Percentiles rank a stretch among this genome's conserved stretches.
Conservation (phyloP, 225 moss, liverwort and hornwort genomes). For the Pseudisothecium myosuroides region DNA sequence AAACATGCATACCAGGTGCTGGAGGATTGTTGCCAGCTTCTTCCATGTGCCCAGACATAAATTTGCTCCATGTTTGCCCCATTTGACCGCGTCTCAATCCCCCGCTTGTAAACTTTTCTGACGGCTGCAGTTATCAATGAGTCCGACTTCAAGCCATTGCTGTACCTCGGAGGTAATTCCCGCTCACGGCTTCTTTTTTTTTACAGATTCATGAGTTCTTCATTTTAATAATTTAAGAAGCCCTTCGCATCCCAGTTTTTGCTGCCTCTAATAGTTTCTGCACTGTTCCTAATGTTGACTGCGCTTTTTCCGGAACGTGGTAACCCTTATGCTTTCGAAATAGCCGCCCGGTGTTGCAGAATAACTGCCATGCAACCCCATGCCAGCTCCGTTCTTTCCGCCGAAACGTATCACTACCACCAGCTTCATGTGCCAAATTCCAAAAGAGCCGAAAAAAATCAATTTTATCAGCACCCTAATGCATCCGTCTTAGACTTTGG, state of each 20-base stretch:
- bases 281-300: not conserved
- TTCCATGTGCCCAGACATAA: constrained; percentile 16
- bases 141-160: not conserved
- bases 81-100: constrained; percentile 3
- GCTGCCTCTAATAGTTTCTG: not conserved
- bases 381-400: not conserved
- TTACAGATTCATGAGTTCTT: not conserved
- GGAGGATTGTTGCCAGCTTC: constrained; percentile 11
- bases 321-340: not conserved
- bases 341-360: not conserved
- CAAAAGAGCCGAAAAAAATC: not conserved
- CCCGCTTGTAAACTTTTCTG: not conserved
- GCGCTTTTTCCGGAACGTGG: not conserved
- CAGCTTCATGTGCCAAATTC: not conserved
- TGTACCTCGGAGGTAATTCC: not conserved
- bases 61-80: constrained; percentile 48
- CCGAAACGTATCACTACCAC: not conserved
- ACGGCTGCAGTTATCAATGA: not conserved
- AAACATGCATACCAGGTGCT: constrained; percentile 10
- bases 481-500: not conserved
- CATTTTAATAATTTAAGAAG: not conserved
- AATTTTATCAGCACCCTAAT: not conserved
- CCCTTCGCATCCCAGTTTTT: not conserved
- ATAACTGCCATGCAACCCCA: constrained; percentile 21
- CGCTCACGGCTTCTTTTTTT: not conserved